A percentile compares a stretch with the other conserved stretches of the same genome.
Conservation (phyloP, 169 alveolate species). For the Theileria annulata region DNA sequence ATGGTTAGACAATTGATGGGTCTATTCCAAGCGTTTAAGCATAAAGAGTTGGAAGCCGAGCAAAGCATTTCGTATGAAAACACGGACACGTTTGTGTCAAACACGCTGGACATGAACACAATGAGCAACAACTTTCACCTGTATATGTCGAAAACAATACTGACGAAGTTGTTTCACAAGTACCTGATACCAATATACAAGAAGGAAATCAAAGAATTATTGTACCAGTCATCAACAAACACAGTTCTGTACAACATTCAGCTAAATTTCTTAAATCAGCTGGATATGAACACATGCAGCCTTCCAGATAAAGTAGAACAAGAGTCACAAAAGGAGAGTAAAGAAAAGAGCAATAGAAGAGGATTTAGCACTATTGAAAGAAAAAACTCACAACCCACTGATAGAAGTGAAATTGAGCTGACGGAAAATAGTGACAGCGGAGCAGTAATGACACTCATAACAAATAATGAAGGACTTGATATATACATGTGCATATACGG, state of each 20-base stretch:
- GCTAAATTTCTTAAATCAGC: slow-evolving; percentile 47
- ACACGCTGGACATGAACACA: slow-evolving; percentile 4
- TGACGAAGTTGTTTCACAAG: slow-evolving; percentile 39
- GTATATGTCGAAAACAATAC: slow-evolving; percentile 29
- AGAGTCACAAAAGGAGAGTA: neutral
- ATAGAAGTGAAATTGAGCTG: neutral
- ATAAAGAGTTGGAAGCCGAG: slow-evolving; percentile 64
- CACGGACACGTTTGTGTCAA: slow-evolving; percentile 45
- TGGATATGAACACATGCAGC: slow-evolving; percentile 26
- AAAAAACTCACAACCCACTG: neutral
- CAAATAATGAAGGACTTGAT: neutral
- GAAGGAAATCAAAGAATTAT: slow-evolving; percentile 53
- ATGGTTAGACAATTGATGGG: slow-evolving; percentile 41
- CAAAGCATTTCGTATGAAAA: slow-evolving; percentile 64
- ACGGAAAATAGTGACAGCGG: neutral
- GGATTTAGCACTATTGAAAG: neutral
- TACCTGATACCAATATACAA: slow-evolving; percentile 57
- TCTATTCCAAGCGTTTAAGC: slow-evolving; percentile 39
- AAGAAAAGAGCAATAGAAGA: neutral
- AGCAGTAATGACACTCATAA: neutral
- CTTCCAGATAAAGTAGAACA: neutral
- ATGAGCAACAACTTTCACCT: slow-evolving; percentile 45
- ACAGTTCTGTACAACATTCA: slow-evolving; percentile 52
- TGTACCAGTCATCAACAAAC: slow-evolving; percentile 42
- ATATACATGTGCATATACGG: neutral